A percentile compares a stretch with the other conserved stretches of the same genome.
Evolutionary conservation across 2,329 filamentous ascomycete species (phyloP).

Genomic region (Mycogone perniciosa): DNA sequence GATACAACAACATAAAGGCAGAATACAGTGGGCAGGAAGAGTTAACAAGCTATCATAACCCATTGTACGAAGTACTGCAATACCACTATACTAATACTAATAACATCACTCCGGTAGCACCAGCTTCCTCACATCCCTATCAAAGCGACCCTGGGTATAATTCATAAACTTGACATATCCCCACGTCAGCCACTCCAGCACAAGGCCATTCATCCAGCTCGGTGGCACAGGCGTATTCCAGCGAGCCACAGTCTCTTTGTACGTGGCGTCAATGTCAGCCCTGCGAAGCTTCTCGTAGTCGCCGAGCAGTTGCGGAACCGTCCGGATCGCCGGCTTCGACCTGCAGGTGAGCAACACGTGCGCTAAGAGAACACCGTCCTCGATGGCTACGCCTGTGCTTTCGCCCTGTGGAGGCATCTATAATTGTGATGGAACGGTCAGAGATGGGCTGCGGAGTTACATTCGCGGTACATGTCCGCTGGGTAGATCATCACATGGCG

Average conservation of each 20-base stretch:
- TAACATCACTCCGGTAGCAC: slow-evolving; percentile 13
- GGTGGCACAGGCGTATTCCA: slow-evolving; percentile 16
- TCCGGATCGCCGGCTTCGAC: slow-evolving; percentile 8
- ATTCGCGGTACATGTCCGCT: background rate
- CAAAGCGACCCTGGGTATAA: slow-evolving; percentile 17
- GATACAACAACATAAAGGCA: too few species aligned
- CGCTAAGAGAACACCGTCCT: slow-evolving; percentile 44
- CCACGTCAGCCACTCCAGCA: slow-evolving; percentile 22
- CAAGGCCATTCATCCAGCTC: slow-evolving; percentile 16
- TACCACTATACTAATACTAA: too few species aligned
- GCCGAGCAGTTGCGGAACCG: slow-evolving; percentile 38
- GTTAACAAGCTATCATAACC: background rate
- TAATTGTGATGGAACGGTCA: background rate
- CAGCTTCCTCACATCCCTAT: slow-evolving; percentile 17
- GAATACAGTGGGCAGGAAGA: background rate
- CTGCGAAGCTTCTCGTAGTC: slow-evolving; percentile 41
- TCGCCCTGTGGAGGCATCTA: slow-evolving; percentile 46
- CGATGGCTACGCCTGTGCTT: slow-evolving; percentile 44
- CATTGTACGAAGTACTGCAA: background rate
- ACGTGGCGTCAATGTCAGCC: slow-evolving; percentile 37
- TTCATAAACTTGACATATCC: slow-evolving; percentile 15
- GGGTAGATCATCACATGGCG: background rate
- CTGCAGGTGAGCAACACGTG: slow-evolving; percentile 18
- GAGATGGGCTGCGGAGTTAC: background rate
- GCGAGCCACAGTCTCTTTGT: slow-evolving; percentile 32